Evolutionary conservation across 441 rosid genomes (phyloP).

Genomic region (Pelargonium australe): DNA sequence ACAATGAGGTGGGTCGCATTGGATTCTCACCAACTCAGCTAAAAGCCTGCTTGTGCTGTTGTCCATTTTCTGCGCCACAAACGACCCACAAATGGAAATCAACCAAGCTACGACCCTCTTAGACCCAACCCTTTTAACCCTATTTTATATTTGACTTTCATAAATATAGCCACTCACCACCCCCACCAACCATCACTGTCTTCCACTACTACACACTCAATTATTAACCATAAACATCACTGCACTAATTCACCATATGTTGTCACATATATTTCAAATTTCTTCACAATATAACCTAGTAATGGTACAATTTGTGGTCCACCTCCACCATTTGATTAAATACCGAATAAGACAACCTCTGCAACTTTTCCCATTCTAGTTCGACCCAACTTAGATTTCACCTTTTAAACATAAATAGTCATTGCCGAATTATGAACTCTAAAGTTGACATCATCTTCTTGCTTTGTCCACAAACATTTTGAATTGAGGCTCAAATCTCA

Average conservation of each 20-base stretch:
- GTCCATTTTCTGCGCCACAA: background rate
- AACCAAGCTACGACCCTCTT: background rate
- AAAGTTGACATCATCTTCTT: constrained; percentile 7
- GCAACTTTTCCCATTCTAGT: constrained; percentile 1
- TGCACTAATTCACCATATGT: too few relatives aligned
- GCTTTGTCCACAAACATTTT: background rate
- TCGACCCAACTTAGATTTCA: constrained; percentile 5
- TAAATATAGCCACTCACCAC: too few relatives aligned
- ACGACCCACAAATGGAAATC: background rate
- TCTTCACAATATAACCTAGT: background rate
- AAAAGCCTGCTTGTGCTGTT: background rate
- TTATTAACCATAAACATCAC: too few relatives aligned
- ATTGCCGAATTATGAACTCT: constrained; percentile 1
- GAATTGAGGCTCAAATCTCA: constrained; percentile 4
- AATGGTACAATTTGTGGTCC: background rate
- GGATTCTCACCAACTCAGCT: constrained; percentile 6
- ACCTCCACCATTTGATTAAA: background rate
- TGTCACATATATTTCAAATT: background rate
- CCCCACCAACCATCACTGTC: too few relatives aligned
- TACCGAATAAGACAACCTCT: constrained; percentile 1
- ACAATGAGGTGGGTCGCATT: constrained; percentile 7
- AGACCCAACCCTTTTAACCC: too few relatives aligned
- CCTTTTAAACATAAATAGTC: constrained; percentile 1
- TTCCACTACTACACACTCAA: too few relatives aligned
- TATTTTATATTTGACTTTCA: too few relatives aligned